Conservation (phyloP, 1,284 basidiomycete species). For the Cryptococcus neoformans region DNA sequence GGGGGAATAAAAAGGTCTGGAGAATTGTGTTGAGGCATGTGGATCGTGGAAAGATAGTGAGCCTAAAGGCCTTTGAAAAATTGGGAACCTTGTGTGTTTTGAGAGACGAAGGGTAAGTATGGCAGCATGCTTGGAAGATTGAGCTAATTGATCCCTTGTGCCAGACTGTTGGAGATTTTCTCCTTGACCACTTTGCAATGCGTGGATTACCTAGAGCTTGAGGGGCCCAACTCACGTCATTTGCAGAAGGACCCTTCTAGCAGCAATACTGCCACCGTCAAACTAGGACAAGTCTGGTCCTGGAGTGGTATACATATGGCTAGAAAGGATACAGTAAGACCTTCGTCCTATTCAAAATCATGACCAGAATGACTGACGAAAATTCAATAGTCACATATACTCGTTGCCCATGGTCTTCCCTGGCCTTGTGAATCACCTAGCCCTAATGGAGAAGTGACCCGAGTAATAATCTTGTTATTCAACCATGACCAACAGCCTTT, state of each 20-base stretch:
- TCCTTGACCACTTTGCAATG: slow-evolving; percentile 21
- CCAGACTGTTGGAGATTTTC: slow-evolving; percentile 36
- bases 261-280: slow-evolving; percentile 18
- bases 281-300: slow-evolving; percentile 24
- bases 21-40: slow-evolving; percentile 26
- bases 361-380: background rate
- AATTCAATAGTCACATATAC: background rate
- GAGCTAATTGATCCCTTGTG: background rate
- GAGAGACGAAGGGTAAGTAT: slow-evolving; percentile 37
- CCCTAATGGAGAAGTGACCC: slow-evolving; percentile 41
- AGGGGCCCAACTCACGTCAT: slow-evolving; percentile 3
- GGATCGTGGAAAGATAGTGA: slow-evolving; percentile 29
- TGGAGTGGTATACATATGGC: slow-evolving; percentile 35
- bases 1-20: background rate
- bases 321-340: slow-evolving; percentile 22
- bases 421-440: slow-evolving; percentile 40
- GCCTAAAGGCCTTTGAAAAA: slow-evolving; percentile 30
- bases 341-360: background rate
- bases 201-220: slow-evolving; percentile 15
- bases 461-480: slow-evolving; percentile 29
- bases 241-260: background rate
- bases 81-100: slow-evolving; percentile 26
- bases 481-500: background rate
- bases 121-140: background rate
- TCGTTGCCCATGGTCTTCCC: slow-evolving; percentile 35